Base-by-base conservation (phyloP, 2,329 filamentous ascomycete species). In the Aciculosporium take region DNA sequence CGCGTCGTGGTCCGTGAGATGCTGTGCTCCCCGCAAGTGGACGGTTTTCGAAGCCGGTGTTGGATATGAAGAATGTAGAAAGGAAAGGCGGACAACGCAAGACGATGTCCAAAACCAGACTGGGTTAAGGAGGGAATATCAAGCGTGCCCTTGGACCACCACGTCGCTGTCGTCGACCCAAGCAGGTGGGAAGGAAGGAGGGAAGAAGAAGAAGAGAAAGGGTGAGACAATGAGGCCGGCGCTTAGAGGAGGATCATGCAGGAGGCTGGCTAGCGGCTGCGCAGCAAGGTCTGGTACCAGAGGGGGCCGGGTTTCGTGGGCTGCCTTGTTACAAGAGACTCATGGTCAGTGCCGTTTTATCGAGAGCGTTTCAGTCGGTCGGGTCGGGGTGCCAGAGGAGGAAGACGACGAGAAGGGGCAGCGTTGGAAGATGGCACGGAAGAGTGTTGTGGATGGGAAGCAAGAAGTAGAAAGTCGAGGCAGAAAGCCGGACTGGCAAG, bases 201-300 rank as follows among this genome's bases (percentile, higher is more conserved):
- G 49, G 50, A 47, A 51, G 50, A 52, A 52, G 41, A 48, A 32
- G 15, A 18, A 18, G 12, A 32, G 20, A 8, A 35, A 24, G 24
- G 34, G 48, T 49, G 46, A 51, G 45, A 52, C 50, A 49, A 33
- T 17, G 37, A 41, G 42, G 36, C 48, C 34, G 39, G 46, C 48
- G 48, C 42, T 43, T 45, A 46, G 42, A 46, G 31, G 40, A 42
- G 36, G 44, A 41, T 41, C 45, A 45, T 44, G 43, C 34, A 47
- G 45, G 46, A 42, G 44, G 40, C 45, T 42, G 44, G 40, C 45
- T 42, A 42, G 45, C 40, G 40, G 32, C 40, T 34, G 37, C 18
- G 30, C 24, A 32, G 33, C 28, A 24, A 29, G n/a, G n/a, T n/a
- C n/a, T n/a, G n/a, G 43, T 29, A 33, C 25, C 25, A 25, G 24